Conservation (phyloP, 306 rosid species). For the Ammopiptanthus mongolicus region DNA sequence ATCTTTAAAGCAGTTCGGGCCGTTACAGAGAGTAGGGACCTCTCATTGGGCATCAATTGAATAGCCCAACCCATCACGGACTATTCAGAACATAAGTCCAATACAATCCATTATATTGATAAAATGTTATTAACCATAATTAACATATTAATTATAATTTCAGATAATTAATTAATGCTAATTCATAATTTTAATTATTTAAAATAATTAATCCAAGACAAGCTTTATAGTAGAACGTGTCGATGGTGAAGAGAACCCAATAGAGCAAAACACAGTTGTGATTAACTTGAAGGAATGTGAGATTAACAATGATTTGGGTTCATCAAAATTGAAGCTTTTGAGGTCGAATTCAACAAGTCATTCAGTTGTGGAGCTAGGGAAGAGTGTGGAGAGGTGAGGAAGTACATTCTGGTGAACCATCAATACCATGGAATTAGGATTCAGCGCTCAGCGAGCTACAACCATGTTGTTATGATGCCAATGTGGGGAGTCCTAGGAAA, state of each 20-base stretch:
- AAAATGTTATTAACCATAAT: no score
- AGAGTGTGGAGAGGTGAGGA: conserved; percentile 47
- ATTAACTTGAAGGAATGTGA: neutral
- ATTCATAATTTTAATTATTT: no score
- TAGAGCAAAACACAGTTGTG: neutral
- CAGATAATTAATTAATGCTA: no score
- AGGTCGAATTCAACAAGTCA: conserved; percentile 81
- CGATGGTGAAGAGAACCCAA: neutral
- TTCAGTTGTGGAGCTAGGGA: conserved; percentile 36
- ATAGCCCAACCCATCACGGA: no score
- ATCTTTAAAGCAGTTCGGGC: no score
- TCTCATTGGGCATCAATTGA: no score
- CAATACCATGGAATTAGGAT: neutral
- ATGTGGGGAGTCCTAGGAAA: conserved; percentile 15
- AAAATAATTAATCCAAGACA: no score
- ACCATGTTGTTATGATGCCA: conserved; percentile 18
- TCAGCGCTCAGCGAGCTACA: conserved; percentile 45
- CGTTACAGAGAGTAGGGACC: no score
- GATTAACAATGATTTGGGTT: neutral
- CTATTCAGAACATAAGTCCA: no score
- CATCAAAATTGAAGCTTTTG: neutral
- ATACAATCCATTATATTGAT: no score
- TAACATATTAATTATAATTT: no score
- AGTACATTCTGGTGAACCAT: conserved; percentile 34
- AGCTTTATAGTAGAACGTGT: neutral